Evolutionary conservation across 768 basidiomycete species (phyloP).

Genomic region (Lactarius deliciosus): DNA sequence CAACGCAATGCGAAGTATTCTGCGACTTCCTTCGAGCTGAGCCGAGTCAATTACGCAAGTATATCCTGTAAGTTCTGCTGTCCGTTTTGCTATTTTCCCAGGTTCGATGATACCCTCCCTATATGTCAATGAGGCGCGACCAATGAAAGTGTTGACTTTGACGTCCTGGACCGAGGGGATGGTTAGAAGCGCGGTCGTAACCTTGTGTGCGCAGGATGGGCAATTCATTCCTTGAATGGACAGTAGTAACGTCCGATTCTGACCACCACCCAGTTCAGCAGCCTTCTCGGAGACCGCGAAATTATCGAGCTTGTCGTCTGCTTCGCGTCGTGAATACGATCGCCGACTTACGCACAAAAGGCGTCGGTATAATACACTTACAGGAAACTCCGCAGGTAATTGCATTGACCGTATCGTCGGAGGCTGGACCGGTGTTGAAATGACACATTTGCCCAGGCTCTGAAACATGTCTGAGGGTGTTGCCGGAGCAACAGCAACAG

Average conservation of each 20-base stretch:
- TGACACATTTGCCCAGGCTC: neutral
- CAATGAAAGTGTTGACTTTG: conserved; percentile 25
- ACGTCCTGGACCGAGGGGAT: conserved; percentile 26
- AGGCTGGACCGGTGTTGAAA: neutral
- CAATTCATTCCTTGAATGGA: conserved; percentile 28
- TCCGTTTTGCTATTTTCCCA: conserved; percentile 21
- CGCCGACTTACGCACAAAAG: neutral
- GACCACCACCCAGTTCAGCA: conserved; percentile 16
- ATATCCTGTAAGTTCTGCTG: conserved; percentile 21
- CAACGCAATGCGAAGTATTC: conserved; percentile 20
- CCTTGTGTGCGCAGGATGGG: conserved; percentile 23
- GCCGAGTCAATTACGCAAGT: conserved; percentile 15
- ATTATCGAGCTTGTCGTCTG: neutral
- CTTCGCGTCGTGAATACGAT: neutral
- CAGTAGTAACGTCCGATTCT: neutral
- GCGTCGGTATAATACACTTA: neutral
- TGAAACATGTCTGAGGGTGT: neutral
- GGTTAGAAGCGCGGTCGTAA: conserved; percentile 20
- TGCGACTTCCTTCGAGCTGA: conserved; percentile 9
- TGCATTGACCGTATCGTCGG: neutral
- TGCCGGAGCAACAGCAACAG: conserved; percentile 3
- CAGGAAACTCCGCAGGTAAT: neutral
- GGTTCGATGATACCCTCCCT: conserved; percentile 24
- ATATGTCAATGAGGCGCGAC: conserved; percentile 25
- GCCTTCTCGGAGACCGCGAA: neutral